These are phyloP conservation scores for Theileria sp. DNA, from an alignment of 169 alveolate species.

Conservation along the genomic window DNA sequence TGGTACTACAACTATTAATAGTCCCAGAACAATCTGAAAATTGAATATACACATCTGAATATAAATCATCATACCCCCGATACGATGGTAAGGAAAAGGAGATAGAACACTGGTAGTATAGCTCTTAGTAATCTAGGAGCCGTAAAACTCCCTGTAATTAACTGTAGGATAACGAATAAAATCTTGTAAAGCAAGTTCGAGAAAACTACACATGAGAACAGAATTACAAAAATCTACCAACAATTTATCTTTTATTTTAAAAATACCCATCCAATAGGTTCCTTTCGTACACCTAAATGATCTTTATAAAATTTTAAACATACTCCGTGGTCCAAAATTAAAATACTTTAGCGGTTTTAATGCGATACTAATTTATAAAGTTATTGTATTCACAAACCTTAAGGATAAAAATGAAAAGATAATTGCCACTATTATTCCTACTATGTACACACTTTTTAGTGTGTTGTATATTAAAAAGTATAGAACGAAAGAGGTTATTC, in stretches of 20 bases:
- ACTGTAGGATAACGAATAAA: not conserved
- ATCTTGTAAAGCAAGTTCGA: conserved; percentile 41
- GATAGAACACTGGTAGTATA: conserved; percentile 16
- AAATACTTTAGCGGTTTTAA: conserved; percentile 47
- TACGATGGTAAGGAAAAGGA: conserved; percentile 6
- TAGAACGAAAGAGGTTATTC: conserved; percentile 21
- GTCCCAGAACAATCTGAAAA: conserved; percentile 29
- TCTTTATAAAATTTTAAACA: not conserved
- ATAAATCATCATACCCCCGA: conserved; percentile 31
- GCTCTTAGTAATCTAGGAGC: conserved; percentile 17
- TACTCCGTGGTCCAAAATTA: conserved; percentile 48
- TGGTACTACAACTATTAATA: conserved; percentile 44
- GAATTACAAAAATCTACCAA: conserved; percentile 32
- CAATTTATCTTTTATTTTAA: not conserved
- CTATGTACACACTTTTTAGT: conserved; percentile 20
- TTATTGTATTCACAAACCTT: conserved; percentile 28
- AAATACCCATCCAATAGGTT: conserved; percentile 68
- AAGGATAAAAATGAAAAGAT: conserved; percentile 15
- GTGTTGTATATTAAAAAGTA: conserved; percentile 39
- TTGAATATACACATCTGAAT: not conserved
- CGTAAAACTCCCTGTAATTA: conserved; percentile 20
- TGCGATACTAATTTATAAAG: conserved; percentile 8
- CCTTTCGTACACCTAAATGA: conserved; percentile 44
- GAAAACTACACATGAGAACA: conserved; percentile 38
- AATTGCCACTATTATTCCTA: conserved; percentile 7